A percentile compares a stretch with the other conserved stretches of the same genome.
These are phyloP conservation scores for Rugonectria rugulosa DNA, from an alignment of 2,329 filamentous ascomycete species.

Conservation along the genomic window DNA sequence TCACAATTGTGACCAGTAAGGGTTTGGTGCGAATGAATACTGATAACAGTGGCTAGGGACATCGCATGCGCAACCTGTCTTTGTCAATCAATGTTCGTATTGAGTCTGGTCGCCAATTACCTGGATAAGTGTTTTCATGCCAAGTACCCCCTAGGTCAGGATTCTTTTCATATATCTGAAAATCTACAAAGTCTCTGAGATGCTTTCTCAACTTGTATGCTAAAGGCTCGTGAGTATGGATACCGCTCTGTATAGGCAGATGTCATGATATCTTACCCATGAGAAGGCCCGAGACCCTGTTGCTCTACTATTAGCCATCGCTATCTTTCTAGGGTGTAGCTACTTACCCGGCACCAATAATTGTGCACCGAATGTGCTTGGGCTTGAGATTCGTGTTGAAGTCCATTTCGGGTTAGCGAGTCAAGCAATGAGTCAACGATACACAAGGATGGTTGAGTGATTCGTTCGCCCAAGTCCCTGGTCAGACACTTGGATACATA, in stretches of 20 bases:
- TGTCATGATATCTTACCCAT: conserved; percentile 12
- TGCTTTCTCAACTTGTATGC: conserved; percentile 31
- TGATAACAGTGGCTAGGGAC: conserved; percentile 53
- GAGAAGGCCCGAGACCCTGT: conserved; percentile 21
- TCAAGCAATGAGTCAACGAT: no score
- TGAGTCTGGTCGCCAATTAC: conserved; percentile 20
- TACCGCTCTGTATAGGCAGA: background rate
- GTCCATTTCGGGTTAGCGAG: conserved; percentile 2
- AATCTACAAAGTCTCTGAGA: conserved; percentile 28
- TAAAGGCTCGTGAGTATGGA: background rate
- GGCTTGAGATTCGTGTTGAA: background rate
- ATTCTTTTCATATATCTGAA: conserved; percentile 53
- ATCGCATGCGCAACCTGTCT: conserved; percentile 48
- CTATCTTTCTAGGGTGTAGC: background rate
- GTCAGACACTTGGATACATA: conserved; percentile 5
- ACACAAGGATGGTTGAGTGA: background rate
- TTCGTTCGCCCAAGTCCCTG: background rate
- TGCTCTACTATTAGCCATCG: background rate
- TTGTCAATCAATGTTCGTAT: background rate
- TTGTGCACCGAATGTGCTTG: conserved; percentile 25
- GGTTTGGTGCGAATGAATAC: conserved; percentile 51
- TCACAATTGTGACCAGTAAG: conserved; percentile 48
- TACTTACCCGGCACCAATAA: conserved; percentile 30
- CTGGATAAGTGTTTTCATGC: conserved; percentile 48
- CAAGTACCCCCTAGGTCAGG: conserved; percentile 53